Conservation (phyloP, 352 stramenopile species). For the Phytophthora colocasiae region DNA sequence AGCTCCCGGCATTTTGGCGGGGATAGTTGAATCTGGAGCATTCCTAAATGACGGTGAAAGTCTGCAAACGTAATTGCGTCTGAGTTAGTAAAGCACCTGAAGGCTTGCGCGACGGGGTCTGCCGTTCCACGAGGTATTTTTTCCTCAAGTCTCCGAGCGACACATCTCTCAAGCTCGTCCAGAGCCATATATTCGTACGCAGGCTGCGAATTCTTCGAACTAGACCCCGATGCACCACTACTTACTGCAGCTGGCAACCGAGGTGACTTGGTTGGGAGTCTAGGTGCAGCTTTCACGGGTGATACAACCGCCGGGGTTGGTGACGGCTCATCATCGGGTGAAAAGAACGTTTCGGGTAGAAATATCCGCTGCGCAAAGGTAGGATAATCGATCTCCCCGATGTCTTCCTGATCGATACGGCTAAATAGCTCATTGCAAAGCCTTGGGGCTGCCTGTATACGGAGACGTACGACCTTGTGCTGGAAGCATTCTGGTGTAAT, state of each 20-base stretch:
- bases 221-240: slow-evolving; percentile 3
- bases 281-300: neutral
- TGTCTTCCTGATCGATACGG: slow-evolving; percentile 66
- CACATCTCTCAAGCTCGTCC: slow-evolving; percentile 59
- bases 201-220: slow-evolving; percentile 28
- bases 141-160: slow-evolving; percentile 70
- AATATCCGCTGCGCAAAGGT: slow-evolving; percentile 72
- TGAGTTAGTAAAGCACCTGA: slow-evolving; percentile 72
- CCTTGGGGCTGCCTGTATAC: slow-evolving; percentile 49
- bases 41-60: slow-evolving; percentile 59
- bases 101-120: slow-evolving; percentile 64
- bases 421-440: slow-evolving; percentile 68
- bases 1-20: slow-evolving; percentile 59
- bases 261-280: slow-evolving; percentile 9
- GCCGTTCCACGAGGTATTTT: slow-evolving; percentile 53
- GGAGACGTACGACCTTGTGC: slow-evolving; percentile 65
- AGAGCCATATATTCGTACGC: slow-evolving; percentile 64
- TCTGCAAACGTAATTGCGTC: slow-evolving; percentile 69
- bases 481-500: slow-evolving; percentile 77
- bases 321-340: slow-evolving; percentile 24
- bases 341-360: slow-evolving; percentile 48
- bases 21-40: slow-evolving; percentile 71
- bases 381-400: slow-evolving; percentile 70
- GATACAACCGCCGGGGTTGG: neutral
- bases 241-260: neutral